Percentiles rank a stretch among this genome's conserved stretches.
These are phyloP conservation scores for Dipsacomyces acuminosporus DNA, from an alignment of 371 early-diverging fungal genomes.

Conservation along the genomic window DNA sequence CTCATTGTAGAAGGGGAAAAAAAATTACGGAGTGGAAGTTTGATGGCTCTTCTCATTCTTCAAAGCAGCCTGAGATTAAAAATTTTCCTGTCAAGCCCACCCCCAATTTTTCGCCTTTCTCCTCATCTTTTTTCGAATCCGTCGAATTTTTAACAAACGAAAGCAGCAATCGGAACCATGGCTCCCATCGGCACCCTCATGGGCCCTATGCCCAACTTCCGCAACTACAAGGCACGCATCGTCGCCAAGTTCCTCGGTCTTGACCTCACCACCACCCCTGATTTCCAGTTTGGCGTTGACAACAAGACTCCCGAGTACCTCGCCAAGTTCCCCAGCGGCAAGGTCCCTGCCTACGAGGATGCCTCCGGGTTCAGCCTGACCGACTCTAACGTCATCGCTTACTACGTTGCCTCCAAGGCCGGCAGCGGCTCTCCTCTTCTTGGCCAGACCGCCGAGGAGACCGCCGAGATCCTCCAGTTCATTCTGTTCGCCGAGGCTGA, in stretches of 20 bases:
- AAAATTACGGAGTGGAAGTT: no score
- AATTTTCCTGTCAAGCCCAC: no score
- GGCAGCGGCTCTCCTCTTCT: neutral
- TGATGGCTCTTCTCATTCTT: no score
- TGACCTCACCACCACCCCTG: constrained; percentile 56
- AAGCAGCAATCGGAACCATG: neutral
- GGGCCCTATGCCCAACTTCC: constrained; percentile 8
- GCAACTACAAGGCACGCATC: constrained; percentile 21
- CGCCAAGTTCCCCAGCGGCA: neutral
- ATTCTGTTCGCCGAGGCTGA: constrained; percentile 1
- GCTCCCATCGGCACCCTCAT: neutral
- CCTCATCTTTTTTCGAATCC: neutral
- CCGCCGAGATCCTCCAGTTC: neutral
- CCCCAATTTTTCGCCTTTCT: neutral
- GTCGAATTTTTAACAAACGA: neutral
- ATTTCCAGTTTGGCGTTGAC: constrained; percentile 59
- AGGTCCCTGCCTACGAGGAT: neutral
- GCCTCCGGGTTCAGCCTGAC: neutral
- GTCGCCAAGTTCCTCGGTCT: constrained; percentile 65
- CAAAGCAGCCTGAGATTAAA: no score
- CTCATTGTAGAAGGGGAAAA: no score
- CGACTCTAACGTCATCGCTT: constrained; percentile 5
- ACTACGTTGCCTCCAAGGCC: neutral
- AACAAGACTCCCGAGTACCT: constrained; percentile 62
- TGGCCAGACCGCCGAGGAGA: neutral